Evolutionary conservation across 2,329 filamentous ascomycete species (phyloP), one percentile per base, ranked within the genome.

Genomic region (Meredithiella fracta): DNA sequence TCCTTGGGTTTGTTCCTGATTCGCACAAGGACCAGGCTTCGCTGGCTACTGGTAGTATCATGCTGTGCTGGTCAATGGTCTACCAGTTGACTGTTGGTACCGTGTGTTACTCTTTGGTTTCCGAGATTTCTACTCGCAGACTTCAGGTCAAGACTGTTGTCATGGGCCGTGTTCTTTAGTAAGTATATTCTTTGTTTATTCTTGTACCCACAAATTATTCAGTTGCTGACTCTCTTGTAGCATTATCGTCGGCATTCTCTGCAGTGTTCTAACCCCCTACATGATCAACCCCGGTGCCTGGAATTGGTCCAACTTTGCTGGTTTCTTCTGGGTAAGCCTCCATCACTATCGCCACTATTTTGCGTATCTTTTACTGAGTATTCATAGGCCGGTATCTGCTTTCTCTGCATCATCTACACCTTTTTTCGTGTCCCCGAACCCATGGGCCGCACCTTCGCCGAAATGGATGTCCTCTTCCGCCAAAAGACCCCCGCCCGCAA

Each of bases 101-200:
- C 0, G 87, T 94, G 6, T 88, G 85, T 68, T 95, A 94, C 70
- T 92, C 87, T 0, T 77, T 95, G 9, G 89, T 95, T 3, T 80
- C 85, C 1, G 89, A 95, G 67, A 69, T 95, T 22, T 89, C 87
- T 0, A 88, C 87, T 0, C 79, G 86, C 14, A 78, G 89, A 1
- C 75, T 96, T 34, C 85, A 90, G 65, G 90, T 94, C 72, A 95
- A 95, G 73, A 94, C 90, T 0, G 85, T 94, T 22, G 89, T 92
- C 1, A 76, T 95, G 1, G 88, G 85, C 1, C 83, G 89, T 56
- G 86, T 87, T 62, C 71, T 88, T 49, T 86, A 85, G 75, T 78
- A 67, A 67, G 74, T 70, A 23, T 20, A 23, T 9, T 9, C 38
- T 17, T 14, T 6, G 47, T 25, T 29, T 23, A n/a, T 20, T n/a